Evolutionary conservation across 305 asterid species (phyloP), one percentile per base, ranked within the genome.

Genomic region (Galium porrigens): DNA sequence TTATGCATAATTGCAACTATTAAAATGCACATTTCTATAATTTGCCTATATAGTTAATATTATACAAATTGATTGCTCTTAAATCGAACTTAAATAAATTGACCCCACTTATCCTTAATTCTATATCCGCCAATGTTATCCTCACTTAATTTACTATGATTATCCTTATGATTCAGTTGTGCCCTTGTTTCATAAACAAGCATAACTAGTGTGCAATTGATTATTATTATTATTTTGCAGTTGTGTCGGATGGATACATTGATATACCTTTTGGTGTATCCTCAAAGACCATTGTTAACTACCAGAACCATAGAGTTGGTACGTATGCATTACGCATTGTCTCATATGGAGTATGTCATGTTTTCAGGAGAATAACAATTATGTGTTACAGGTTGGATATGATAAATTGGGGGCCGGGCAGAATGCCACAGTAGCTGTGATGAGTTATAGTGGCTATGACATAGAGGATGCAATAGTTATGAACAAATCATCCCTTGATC

Each of bases 321-420:
- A 69, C 62, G 91, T 84, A 53, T 65, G 70, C 68, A 27, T 27
- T 27, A 27, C 30, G 1, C 11, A 63, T 48, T 52, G 58, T 63
- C 49, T 64, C 68, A 20, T 39, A 34, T 51, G 30, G 70, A 36
- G 27, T 54, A 22, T 63, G 69, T 60, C 65, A 64, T 36, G 46
- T 22, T 49, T 6, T 58, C 39, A 48, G 72, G 70, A 66, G 41
- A 75, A 32, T 73, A 72, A 58, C 67, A 65, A 42, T 71, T 46
- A 14, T 54, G 54, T n/a, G 42, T 68, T 63, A 56, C 83, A 89
- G 96, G 89, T 92, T 68, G 68, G 70, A 30, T 92, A 78, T 77
- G 99, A 92, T 78, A 92, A 92, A 75, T 85, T 92, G 57, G 99
- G 99, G 64, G 99, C 99, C 44, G 99, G 99, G 32, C 97, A 92